Evolutionary conservation across 768 basidiomycete genomes (phyloP).

Genomic region (Russula foetens): DNA sequence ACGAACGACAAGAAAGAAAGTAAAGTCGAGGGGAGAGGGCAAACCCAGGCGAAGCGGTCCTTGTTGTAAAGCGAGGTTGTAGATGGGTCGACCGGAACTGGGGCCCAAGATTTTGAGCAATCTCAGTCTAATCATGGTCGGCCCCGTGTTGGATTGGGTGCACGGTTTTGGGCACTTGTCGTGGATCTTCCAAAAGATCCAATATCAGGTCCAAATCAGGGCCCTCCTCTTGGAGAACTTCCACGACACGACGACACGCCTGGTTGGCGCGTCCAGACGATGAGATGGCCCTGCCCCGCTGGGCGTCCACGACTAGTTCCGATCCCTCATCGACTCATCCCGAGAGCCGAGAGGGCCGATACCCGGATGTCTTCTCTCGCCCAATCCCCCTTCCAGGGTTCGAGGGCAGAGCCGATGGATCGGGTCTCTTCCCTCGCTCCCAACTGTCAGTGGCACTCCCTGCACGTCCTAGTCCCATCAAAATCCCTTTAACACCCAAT

Average conservation of each 20-base stretch:
- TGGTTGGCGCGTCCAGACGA: constrained; percentile 5
- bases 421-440: neutral
- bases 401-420: constrained; percentile 3
- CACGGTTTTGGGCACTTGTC: constrained; percentile 9
- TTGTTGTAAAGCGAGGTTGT: constrained; percentile 19
- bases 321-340: constrained; percentile 10
- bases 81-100: neutral
- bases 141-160: constrained; percentile 18
- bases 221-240: constrained; percentile 7
- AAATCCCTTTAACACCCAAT: neutral
- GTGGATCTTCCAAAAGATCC: constrained; percentile 18
- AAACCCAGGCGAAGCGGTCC: constrained; percentile 21
- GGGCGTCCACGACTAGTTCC: constrained; percentile 9
- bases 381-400: neutral
- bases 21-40: constrained; percentile 24
- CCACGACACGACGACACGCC: constrained; percentile 10
- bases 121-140: constrained; percentile 22
- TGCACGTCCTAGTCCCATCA: neutral
- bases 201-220: constrained; percentile 23
- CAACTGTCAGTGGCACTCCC: neutral
- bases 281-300: constrained; percentile 2
- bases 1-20: constrained; percentile 16
- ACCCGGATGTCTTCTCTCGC: neutral
- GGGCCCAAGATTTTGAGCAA: constrained; percentile 16
- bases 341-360: constrained; percentile 6